These are phyloP conservation scores for Parasarocladium wereldwijsianum DNA, from an alignment of 2,329 filamentous ascomycete species.

Conservation along the genomic window DNA sequence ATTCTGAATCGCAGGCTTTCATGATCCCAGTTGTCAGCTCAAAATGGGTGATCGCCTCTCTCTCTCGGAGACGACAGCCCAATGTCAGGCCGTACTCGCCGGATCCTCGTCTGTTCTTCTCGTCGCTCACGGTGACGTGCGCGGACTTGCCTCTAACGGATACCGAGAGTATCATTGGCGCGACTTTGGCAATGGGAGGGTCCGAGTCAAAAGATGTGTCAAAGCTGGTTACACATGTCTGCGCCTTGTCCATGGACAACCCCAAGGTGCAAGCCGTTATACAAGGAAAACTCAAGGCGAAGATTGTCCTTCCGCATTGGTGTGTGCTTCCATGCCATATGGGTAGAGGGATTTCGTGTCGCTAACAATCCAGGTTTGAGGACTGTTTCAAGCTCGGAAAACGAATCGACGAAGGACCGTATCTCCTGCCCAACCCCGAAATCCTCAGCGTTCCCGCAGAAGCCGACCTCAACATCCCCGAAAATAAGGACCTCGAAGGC, in stretches of 20 bases:
- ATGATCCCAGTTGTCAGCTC: constrained; percentile 78
- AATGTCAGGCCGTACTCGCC: constrained; percentile 78
- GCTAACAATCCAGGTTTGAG: constrained; percentile 55
- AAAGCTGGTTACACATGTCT: constrained; percentile 73
- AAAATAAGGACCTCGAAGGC: constrained; percentile 49
- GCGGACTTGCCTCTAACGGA: constrained; percentile 75
- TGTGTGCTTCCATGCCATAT: constrained; percentile 23
- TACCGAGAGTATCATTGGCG: constrained; percentile 83
- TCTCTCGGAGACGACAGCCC: constrained; percentile 54
- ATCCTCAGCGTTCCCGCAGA: constrained; percentile 49
- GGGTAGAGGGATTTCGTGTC: constrained; percentile 1
- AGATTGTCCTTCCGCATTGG: constrained; percentile 90
- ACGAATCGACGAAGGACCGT: constrained; percentile 78
- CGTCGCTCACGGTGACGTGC: constrained; percentile 67
- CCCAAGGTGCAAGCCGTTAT: constrained; percentile 51
- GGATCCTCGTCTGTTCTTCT: constrained; percentile 82
- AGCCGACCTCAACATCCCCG: constrained; percentile 39
- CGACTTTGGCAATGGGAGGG: constrained; percentile 78
- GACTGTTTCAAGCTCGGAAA: constrained; percentile 89
- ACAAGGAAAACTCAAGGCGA: constrained; percentile 53
- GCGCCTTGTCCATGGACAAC: constrained; percentile 63
- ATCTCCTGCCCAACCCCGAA: constrained; percentile 72
- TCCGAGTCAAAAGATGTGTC: constrained; percentile 59
- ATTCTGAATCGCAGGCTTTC: constrained; percentile 54
- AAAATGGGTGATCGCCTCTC: constrained; percentile 61